Evolutionary conservation across 1,284 basidiomycete species (phyloP), one percentile per base, ranked within the genome.

Genomic region (Entoloma clypeatum): DNA sequence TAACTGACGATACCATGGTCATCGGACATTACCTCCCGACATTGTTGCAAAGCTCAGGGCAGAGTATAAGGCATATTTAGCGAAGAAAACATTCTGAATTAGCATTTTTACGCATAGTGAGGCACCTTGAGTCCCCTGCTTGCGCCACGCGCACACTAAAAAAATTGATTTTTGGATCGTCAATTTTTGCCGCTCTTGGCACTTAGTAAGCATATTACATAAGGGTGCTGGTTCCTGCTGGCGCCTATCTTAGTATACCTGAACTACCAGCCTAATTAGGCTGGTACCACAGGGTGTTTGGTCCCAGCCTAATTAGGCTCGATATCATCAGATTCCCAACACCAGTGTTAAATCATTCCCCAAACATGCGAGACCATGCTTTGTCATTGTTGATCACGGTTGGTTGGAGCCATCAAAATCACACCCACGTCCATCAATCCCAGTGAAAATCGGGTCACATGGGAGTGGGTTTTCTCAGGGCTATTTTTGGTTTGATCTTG

Each of bases 1-100:
- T 22, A 50, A 48, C 18, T 3, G 24, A 8, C 36, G 39, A 25
- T 54, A 48, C 35, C 45, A 47, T 37, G 44, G 51, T 8, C 49
- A 53, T 27, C 43, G 41, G 10, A 45, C 30, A 2, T 18, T 52
- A 11, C 48, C 48, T 38, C 40, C 43, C 7, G 27, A 26, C 11
- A 44, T 44, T 26, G 8, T 49, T 28, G 22, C 10, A 18, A 24
- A 45, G 16, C 22, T 36, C 28, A 42, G 16, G 41, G 10, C 4
- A 11, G 27, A 29, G 10, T 29, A 29, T 16, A 29, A 29, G 10
- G 10, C n/a, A 16, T 29, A n/a, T n/a, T n/a, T n/a, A n/a, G 27
- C 10, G 10, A 11, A 29, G 27, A 29, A 5, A 16, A 29, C 27
- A n/a, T n/a, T n/a, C n/a, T n/a, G n/a, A n/a, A n/a, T 29, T 4